These are phyloP conservation scores for Barnettozyma hawaiiensis DNA, from an alignment of 1,139 yeast species.

Conservation along the genomic window DNA sequence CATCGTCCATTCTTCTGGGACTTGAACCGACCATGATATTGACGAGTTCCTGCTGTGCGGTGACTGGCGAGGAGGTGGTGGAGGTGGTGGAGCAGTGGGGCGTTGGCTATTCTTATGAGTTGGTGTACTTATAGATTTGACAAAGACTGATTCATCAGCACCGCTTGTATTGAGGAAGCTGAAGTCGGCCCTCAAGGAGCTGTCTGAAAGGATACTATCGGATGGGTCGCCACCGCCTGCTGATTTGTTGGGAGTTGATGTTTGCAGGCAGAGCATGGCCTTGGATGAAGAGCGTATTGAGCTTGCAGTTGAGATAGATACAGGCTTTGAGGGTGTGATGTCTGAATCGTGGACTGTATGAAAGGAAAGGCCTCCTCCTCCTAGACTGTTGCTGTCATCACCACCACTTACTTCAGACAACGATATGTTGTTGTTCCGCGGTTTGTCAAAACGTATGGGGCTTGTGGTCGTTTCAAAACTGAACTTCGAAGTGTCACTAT, in stretches of 20 bases:
- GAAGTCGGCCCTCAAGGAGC: slow-evolving; percentile 17
- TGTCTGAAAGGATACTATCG: slow-evolving; percentile 9
- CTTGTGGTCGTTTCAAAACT: slow-evolving; percentile 6
- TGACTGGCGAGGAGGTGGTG: slow-evolving; percentile 23
- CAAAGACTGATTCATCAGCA: slow-evolving; percentile 6
- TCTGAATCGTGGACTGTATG: slow-evolving; percentile 20
- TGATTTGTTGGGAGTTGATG: slow-evolving; percentile 22
- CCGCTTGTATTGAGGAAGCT: slow-evolving; percentile 25
- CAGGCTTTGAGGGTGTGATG: slow-evolving; percentile 7
- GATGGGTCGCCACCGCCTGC: neutral
- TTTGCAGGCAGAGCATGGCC: slow-evolving; percentile 16
- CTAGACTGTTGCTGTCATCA: neutral
- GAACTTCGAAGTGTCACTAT: neutral
- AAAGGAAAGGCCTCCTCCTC: slow-evolving; percentile 10
- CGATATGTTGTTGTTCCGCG: neutral
- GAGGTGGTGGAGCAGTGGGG: too few species aligned
- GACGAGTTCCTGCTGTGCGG: slow-evolving; percentile 30
- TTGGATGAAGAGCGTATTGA: slow-evolving; percentile 14
- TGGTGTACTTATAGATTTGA: slow-evolving; percentile 5
- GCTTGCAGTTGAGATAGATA: neutral
- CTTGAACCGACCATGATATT: slow-evolving; percentile 38
- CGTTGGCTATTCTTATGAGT: neutral
- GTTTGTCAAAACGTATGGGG: neutral
- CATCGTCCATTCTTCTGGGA: slow-evolving; percentile 60
- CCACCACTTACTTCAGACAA: neutral